Percentiles rank a stretch among this genome's conserved stretches.
phyloP scores from a whole-genome alignment of 2,329 filamentous ascomycete genomes.

The Chaetomium globosum region DNA sequence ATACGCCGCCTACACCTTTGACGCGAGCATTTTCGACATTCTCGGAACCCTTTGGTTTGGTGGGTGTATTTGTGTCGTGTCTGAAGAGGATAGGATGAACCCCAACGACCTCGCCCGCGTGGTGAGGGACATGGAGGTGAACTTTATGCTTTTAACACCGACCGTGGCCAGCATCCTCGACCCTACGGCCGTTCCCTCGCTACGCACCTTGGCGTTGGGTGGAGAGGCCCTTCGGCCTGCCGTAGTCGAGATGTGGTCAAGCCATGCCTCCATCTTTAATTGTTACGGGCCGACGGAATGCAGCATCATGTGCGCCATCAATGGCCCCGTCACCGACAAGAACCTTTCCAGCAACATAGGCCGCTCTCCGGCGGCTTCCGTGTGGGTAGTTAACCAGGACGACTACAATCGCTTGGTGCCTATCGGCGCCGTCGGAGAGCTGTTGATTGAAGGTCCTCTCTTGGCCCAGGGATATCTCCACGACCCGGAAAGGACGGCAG shows the following conservation, averaged over 20 bases:
- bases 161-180: background rate
- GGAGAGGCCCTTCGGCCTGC: background rate
- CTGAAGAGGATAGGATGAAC: background rate
- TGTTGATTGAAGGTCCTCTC: constrained; percentile 47
- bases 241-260: background rate
- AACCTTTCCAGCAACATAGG: constrained; percentile 5
- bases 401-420: constrained; percentile 39
- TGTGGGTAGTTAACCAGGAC: constrained; percentile 43
- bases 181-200: background rate
- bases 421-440: constrained; percentile 42
- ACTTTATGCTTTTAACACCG: background rate
- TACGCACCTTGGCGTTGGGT: background rate
- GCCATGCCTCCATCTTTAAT: background rate
- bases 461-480: constrained; percentile 56
- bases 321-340: too few relatives aligned
- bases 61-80: background rate
- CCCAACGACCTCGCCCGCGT: background rate
- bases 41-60: background rate
- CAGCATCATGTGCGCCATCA: background rate
- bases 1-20: background rate
- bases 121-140: background rate
- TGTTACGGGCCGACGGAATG: constrained; percentile 3
- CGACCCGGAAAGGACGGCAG: constrained; percentile 48
- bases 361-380: constrained; percentile 29
- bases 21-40: background rate